phyloP scores from a whole-genome alignment of 768 basidiomycete species.

The Collybia sp. region DNA sequence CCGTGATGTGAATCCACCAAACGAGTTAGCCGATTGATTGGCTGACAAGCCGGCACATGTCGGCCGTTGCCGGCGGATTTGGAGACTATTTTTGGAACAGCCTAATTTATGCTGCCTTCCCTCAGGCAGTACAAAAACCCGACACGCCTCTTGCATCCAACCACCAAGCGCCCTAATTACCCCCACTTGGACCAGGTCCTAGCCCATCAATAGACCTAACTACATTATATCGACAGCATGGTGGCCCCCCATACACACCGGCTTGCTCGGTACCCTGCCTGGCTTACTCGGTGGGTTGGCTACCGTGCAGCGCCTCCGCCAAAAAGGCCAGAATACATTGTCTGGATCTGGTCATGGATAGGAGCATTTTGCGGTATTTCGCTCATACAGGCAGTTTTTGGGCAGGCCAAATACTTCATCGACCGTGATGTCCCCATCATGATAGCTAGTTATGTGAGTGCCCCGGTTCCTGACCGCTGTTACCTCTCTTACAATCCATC shows the following conservation, averaged over 20 bases:
- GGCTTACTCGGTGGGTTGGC: slow-evolving; percentile 39
- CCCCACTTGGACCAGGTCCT: too few relatives aligned
- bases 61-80: too few relatives aligned
- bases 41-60: too few relatives aligned
- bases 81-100: too few relatives aligned
- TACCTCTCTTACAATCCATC: background rate
- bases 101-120: too few relatives aligned
- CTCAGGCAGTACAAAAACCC: too few relatives aligned
- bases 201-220: too few relatives aligned
- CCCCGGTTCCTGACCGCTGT: background rate
- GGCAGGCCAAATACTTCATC: slow-evolving; percentile 42
- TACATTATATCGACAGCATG: background rate
- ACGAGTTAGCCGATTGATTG: too few relatives aligned
- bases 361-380: slow-evolving; percentile 47
- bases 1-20: too few relatives aligned
- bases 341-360: slow-evolving; percentile 51
- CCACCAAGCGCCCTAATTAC: too few relatives aligned
- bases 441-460: slow-evolving; percentile 42
- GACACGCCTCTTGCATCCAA: too few relatives aligned
- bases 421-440: slow-evolving; percentile 39
- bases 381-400: slow-evolving; percentile 45
- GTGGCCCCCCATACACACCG: slow-evolving; percentile 8
- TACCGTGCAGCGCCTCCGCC: slow-evolving; percentile 31
- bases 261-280: slow-evolving; percentile 29
- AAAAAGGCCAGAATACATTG: slow-evolving; percentile 24